phyloP scores from a whole-genome alignment of 2,329 filamentous ascomycete genomes.

The Trichoderma brevicompactum region DNA sequence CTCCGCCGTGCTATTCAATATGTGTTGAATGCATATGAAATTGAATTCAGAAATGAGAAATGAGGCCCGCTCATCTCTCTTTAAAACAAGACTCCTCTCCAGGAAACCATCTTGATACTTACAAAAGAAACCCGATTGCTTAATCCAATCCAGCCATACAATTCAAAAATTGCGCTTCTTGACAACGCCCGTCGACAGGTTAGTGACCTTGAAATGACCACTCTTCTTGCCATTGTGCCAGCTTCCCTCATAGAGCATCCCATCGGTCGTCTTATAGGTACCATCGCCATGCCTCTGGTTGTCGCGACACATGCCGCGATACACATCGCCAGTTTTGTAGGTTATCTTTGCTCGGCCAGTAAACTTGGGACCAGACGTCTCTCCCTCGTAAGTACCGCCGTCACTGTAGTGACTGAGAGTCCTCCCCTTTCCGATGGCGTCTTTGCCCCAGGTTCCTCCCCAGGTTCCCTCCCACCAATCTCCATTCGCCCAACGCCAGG shows the following conservation, averaged over 20 bases:
- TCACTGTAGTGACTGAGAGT: background rate
- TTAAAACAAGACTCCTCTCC: no score
- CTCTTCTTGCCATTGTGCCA: background rate
- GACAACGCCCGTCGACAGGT: background rate
- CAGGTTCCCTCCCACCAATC: slow-evolving; percentile 5
- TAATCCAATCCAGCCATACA: background rate
- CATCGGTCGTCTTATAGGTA: background rate
- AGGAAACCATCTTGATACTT: no score
- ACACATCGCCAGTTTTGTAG: background rate
- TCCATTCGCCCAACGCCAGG: background rate
- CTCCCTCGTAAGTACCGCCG: background rate
- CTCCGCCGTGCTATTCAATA: no score
- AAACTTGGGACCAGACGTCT: background rate
- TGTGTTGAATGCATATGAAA: no score
- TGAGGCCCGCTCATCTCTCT: no score
- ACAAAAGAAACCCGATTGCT: no score
- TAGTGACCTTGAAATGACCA: background rate
- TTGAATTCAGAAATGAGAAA: no score
- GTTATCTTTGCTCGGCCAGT: background rate
- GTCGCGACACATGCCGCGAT: background rate
- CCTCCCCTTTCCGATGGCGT: background rate
- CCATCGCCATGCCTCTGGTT: background rate
- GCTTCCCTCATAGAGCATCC: background rate
- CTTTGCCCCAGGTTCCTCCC: background rate
- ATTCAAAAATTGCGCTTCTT: background rate